These are phyloP conservation scores for Globisporangium mamillatum DNA, from an alignment of 352 stramenopile species.

Conservation along the genomic window DNA sequence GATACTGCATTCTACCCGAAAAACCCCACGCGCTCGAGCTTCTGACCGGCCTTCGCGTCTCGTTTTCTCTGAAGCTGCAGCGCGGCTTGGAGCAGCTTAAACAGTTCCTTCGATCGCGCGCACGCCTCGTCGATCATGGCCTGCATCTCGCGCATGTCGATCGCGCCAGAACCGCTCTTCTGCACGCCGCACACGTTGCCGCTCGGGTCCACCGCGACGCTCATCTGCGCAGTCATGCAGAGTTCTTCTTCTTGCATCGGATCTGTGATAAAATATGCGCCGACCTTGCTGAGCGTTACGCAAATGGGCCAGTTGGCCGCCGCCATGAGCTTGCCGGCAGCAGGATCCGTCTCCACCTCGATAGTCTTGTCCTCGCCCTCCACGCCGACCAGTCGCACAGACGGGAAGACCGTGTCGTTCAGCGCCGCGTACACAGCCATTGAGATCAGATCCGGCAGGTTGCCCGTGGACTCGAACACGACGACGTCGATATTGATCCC, in stretches of 20 bases:
- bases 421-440: constrained; percentile 81
- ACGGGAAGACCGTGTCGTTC: constrained; percentile 74
- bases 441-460: constrained; percentile 71
- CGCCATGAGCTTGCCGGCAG: constrained; percentile 51
- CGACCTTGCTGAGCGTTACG: constrained; percentile 74
- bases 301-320: constrained; percentile 64
- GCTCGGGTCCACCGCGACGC: constrained; percentile 59
- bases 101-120: constrained; percentile 62
- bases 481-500: constrained; percentile 69
- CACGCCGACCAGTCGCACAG: constrained; percentile 64
- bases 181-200: constrained; percentile 68
- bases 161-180: constrained; percentile 65
- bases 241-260: constrained; percentile 74
- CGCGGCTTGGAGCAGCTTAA: constrained; percentile 48
- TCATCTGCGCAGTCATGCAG: constrained; percentile 71
- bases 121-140: constrained; percentile 75
- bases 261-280: constrained; percentile 65
- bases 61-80: constrained; percentile 46
- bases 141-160: constrained; percentile 77
- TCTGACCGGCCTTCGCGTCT: constrained; percentile 42
- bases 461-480: constrained; percentile 78
- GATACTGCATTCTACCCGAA: constrained; percentile 29
- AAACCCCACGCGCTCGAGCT: constrained; percentile 66
- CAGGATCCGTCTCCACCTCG: constrained; percentile 72
- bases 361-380: constrained; percentile 76